A percentile compares a stretch with the other conserved stretches of the same genome.
Evolutionary conservation across 169 alveolate species (phyloP).

Genomic region (Cryptosporidium parvum): DNA sequence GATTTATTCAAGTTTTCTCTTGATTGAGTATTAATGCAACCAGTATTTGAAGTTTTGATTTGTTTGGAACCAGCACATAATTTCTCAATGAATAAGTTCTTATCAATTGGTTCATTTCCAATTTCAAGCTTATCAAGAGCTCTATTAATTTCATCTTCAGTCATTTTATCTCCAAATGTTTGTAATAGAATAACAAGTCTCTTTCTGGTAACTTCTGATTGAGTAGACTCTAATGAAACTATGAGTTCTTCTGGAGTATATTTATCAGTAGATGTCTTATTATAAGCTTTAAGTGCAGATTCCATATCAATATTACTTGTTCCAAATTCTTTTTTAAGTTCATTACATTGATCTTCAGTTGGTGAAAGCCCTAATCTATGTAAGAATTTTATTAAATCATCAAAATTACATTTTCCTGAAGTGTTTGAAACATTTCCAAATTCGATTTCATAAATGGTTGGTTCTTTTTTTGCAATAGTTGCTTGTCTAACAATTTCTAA

Average conservation of each 20-base stretch:
- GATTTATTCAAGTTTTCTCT: conserved; percentile 5
- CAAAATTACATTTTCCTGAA: conserved; percentile 32
- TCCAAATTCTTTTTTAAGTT: conserved; percentile 48
- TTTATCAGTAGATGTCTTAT: conserved; percentile 41
- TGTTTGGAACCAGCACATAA: conserved; percentile 50
- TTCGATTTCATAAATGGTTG: conserved; percentile 66
- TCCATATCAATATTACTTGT: conserved; percentile 30
- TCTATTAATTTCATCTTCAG: conserved; percentile 45
- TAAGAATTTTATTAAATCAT: conserved; percentile 11
- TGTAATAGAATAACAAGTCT: conserved; percentile 29
- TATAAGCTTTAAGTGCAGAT: conserved; percentile 47
- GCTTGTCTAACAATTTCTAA: conserved; percentile 71
- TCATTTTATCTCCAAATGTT: conserved; percentile 66
- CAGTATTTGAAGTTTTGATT: background rate
- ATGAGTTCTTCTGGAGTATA: conserved; percentile 35
- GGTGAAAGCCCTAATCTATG: conserved; percentile 68
- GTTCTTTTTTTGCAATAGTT: conserved; percentile 57
- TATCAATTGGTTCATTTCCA: conserved; percentile 40
- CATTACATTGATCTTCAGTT: conserved; percentile 27
- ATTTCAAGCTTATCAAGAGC: conserved; percentile 51
- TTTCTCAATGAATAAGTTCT: conserved; percentile 24
- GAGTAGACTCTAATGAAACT: conserved; percentile 9
- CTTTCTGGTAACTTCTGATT: conserved; percentile 32
- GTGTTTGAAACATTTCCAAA: conserved; percentile 33
- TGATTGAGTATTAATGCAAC: background rate